phyloP scores from a whole-genome alignment of 306 rosid species.

The Citrullus mucosospermus region DNA sequence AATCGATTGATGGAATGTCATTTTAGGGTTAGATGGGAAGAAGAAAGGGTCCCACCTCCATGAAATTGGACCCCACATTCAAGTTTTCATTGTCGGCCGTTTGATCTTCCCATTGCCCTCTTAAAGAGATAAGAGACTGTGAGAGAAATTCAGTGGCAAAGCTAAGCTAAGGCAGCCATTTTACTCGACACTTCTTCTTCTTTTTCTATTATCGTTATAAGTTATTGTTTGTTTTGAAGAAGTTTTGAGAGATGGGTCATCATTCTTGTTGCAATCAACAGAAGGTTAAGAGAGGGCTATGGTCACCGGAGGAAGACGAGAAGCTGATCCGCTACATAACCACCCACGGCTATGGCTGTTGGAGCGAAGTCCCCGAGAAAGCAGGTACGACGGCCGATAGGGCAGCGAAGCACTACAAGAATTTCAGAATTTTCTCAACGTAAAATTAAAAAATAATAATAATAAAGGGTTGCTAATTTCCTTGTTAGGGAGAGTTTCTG shows the following conservation, averaged over 20 bases:
- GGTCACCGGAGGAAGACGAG: conserved; percentile 99
- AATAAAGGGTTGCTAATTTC: too few species aligned
- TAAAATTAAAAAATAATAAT: too few species aligned
- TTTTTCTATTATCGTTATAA: neutral
- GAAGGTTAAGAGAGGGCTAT: conserved; percentile 96
- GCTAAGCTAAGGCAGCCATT: too few species aligned
- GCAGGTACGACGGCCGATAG: conserved; percentile 34
- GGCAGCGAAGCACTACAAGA: too few species aligned
- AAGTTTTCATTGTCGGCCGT: conserved; percentile 56
- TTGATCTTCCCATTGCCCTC: neutral
- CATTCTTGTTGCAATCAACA: conserved; percentile 99
- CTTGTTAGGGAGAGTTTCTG: too few species aligned
- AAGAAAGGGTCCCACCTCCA: conserved; percentile 26
- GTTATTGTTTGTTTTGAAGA: neutral
- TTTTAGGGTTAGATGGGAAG: conserved; percentile 76
- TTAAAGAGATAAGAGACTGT: neutral
- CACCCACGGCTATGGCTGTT: conserved; percentile 92
- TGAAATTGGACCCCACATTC: conserved; percentile 26
- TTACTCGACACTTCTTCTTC: neutral
- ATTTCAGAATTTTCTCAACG: too few species aligned
- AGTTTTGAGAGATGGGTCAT: conserved; percentile 48
- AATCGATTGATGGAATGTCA: conserved; percentile 49
- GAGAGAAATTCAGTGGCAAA: neutral
- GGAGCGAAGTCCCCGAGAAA: conserved; percentile 99
- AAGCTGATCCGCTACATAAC: conserved; percentile 84